These are phyloP conservation scores for Melanogaster broomeanus DNA, from an alignment of 768 basidiomycete genomes.

Conservation along the genomic window DNA sequence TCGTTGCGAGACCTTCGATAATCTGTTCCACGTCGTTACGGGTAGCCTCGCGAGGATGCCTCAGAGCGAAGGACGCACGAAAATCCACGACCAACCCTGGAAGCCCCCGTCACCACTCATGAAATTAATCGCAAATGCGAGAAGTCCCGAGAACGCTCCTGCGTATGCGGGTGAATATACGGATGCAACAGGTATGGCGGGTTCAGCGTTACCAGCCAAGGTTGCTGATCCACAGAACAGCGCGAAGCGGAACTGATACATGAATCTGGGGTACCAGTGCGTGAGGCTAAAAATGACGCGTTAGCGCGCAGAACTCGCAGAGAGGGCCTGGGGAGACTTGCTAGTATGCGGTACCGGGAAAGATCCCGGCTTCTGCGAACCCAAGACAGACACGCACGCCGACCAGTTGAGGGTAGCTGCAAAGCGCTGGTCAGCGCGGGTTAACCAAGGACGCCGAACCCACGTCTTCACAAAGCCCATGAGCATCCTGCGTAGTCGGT, in stretches of 20 bases:
- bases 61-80: conserved; percentile 36
- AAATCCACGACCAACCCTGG: conserved; percentile 66
- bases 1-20: conserved; percentile 63
- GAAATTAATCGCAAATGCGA: conserved; percentile 54
- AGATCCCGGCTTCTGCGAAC: conserved; percentile 65
- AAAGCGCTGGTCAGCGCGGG: not conserved
- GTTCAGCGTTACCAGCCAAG: conserved; percentile 41
- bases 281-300: conserved; percentile 44
- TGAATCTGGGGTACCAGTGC: conserved; percentile 63
- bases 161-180: not conserved
- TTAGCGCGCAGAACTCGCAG: not conserved
- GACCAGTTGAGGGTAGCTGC: conserved; percentile 60
- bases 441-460: conserved; percentile 1
- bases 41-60: not conserved
- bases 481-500: conserved; percentile 42
- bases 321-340: conserved; percentile 31
- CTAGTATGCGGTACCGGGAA: conserved; percentile 73
- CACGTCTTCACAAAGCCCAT: conserved; percentile 71
- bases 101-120: conserved; percentile 48
- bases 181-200: not conserved
- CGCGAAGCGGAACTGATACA: conserved; percentile 56
- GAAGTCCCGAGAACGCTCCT: conserved; percentile 53
- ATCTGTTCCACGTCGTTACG: conserved; percentile 24
- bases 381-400: conserved; percentile 58
- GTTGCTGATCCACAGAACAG: conserved; percentile 65